Base-by-base conservation (phyloP, 129 eudicot species). In the Erigeron canadensis region DNA sequence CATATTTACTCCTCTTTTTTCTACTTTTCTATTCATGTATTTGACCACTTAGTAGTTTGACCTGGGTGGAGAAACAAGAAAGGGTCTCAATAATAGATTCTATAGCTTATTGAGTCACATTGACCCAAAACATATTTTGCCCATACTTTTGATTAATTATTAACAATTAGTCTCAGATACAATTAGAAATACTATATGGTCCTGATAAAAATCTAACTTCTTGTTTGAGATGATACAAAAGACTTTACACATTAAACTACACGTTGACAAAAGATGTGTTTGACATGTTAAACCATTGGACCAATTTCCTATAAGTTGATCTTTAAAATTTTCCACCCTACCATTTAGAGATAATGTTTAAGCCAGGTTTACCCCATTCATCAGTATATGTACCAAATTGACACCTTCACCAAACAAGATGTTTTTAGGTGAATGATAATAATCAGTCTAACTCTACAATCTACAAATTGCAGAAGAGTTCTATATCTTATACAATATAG, bases 401-500 rank as follows among this genome's bases (percentile, higher is more conserved):
- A 7, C 48, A 44, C 48, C 48, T 44, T 18, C 13, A 5, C 61
- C 8, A 9, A 61, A 46, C 46, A 42, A 7, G 59, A 47, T 67
- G 22, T 7, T 47, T 67, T 22, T 21, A 22, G 71, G 19, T 38
- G 37, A 22, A 50, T 41, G 10, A 42, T 21, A 53, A 4, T 16
- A 50, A 50, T 50, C 8, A 10, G 19, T 28, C 34, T 28, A 28
- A 2, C 34, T 28, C 34, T 28, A 28, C 34, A 28, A 10, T 28
- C 34, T 28, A 28, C 34, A 28, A 10, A 57, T 57, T 57, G 63
- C 39, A 57, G 18, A 19, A 53, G 65, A 65, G 17, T 45, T 72
- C 53, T 77, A 67, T 55, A 67, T 68, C 21, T 34, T 63, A 34
- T 65, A 21, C 34, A 8, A 75, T 56, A 53, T 67, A 13, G 57